phyloP scores from a whole-genome alignment of 176 grass and related monocot species.

The Avena atlantica region DNA sequence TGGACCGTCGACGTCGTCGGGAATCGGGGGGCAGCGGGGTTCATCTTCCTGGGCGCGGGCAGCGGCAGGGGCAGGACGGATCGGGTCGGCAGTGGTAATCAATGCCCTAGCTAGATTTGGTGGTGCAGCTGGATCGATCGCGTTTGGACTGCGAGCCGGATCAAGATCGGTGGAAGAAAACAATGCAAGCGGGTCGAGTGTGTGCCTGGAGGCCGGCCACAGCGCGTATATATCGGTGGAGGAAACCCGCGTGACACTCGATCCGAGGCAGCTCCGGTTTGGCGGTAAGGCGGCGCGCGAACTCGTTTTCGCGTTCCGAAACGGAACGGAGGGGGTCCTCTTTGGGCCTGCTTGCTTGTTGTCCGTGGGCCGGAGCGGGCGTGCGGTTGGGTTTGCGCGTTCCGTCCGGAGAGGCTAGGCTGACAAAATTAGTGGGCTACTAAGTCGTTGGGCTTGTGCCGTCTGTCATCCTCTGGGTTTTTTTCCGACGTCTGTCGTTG shows the following conservation, averaged over 20 bases:
- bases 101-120: background rate
- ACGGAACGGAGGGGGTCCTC: background rate
- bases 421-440: background rate
- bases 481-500: background rate
- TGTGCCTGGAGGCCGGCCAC: background rate
- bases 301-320: background rate
- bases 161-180: background rate
- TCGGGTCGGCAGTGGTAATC: background rate
- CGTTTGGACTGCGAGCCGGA: background rate
- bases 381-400: background rate
- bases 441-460: background rate
- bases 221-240: background rate
- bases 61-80: too few species aligned
- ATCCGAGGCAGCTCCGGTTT: background rate
- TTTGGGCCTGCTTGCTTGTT: background rate
- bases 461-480: background rate
- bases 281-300: background rate
- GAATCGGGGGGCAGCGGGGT: too few species aligned
- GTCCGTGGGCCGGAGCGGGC: background rate
- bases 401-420: background rate
- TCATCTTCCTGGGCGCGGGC: too few species aligned
- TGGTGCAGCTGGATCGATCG: background rate
- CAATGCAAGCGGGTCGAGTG: background rate
- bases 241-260: background rate
- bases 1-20: too few species aligned